Evolutionary conservation across 1,139 yeast genomes (phyloP), one percentile per base, ranked within the genome.

Genomic region (Oligophagozyma castellii): DNA sequence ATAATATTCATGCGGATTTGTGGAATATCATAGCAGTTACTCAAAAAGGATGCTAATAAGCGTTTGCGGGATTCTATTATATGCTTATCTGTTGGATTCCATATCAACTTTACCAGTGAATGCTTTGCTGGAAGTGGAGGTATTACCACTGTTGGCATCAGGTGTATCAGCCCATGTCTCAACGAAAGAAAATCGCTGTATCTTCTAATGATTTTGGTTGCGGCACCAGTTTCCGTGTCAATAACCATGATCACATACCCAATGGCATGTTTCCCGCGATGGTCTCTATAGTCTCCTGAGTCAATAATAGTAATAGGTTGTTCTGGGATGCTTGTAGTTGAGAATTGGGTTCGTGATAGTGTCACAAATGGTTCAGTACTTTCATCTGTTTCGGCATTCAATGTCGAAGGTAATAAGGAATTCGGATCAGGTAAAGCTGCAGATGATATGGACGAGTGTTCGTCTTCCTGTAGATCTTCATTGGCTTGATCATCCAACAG

Each of bases 81-180:
- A 28, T 58, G 55, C 10, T 41, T 35, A 43, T 71, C 76, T 30
- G 65, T 71, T 10, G 78, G 76, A 25, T 54, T 57, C 27, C 56
- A 35, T 7, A 18, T 7, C 24, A 59, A 48, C 23, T 26, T 26
- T 19, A 26, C 19, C 40, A 72, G 48, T 14, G 78, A 61, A 48
- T 89, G 95, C 55, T 89, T 89, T 32, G 86, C 93, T 0, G 98
- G 98, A 15, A 89, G 81, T 0, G 96, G 95, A 2, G 98, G 98
- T 4, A 89, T 70, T 2, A 89, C 67, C n/a, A 77, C 54, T 10
- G 93, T 73, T 4, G 98, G 96, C 45, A 80, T 78, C 21, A 80
- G 59, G 46, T 73, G 71, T 4, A 72, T 61, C 15, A 89, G 62
- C 3, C 76, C 67, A 23, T 67, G 74, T 33, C 95, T 61, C 24